Evolutionary conservation across 2,329 filamentous ascomycete species (phyloP), one percentile per base, ranked within the genome.

Genomic region (Bipolaris zeicola): DNA sequence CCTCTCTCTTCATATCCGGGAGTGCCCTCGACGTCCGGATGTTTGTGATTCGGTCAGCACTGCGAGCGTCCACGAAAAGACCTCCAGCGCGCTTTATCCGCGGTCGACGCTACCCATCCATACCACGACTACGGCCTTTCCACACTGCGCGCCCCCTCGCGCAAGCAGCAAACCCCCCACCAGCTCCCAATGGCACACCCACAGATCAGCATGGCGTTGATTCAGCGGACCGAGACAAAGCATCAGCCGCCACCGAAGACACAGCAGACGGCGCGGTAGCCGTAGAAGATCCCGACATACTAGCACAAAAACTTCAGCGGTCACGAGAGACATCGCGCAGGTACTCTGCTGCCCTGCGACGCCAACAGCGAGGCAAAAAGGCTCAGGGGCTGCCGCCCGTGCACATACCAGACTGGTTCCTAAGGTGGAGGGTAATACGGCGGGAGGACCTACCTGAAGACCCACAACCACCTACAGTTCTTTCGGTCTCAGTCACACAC

Each of bases 401-500:
- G 4, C 77, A 81, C 47, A 75, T 90, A 13, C 86, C 87, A 0
- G 73, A 79, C 53, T 82, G 80, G 73, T 90, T 89, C 59, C 72
- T 85, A 50, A 74, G 81, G 37, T 71, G 77, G 18, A 83, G 83
- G 52, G 80, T 89, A 26, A 69, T 71, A 44, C 65, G 80, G 8
- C 66, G 72, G 28, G 72, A 79, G 31, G 73, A 78, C 26, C 34
- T 60, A 24, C 55, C 55, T 14, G 33, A 48, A 28, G 59, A 61
- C 22, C 36, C 52, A 20, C 57, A 50, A n/a, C 47, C 51, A 3
- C 55, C 57, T 26, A 59, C 60, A 3, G 42, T 64, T 24, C 63
- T 71, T 20, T 66, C 67, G 0, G 50, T 75, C 5, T 55, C 63
- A 24, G 52, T 75, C 6, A 64, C 58, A 16, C 62, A 70, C 44